Percentiles rank a stretch among this genome's conserved stretches.
phyloP scores from a whole-genome alignment of 2,329 filamentous ascomycete genomes.

The Hymenoscyphus infarciens region DNA sequence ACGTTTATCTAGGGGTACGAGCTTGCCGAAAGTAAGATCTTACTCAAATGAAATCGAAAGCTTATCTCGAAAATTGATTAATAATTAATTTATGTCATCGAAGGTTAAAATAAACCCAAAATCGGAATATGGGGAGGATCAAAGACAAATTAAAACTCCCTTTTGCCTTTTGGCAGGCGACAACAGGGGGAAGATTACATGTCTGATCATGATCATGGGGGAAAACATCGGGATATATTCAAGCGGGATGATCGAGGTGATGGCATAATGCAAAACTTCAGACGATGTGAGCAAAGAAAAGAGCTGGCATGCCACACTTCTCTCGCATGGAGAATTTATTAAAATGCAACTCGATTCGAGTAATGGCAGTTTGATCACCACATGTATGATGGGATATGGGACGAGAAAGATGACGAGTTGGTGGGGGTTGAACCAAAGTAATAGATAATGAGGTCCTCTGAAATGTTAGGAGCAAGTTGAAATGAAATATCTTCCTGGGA shows the following conservation, averaged over 20 bases:
- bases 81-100: background rate
- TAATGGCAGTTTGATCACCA: background rate
- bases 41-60: background rate
- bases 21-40: background rate
- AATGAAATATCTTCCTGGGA: background rate
- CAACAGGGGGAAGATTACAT: background rate
- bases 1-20: too few species aligned
- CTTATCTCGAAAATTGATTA: background rate
- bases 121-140: background rate
- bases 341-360: background rate
- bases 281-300: background rate
- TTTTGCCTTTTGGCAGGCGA: background rate
- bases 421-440: background rate
- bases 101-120: background rate
- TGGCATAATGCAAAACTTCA: conserved; percentile 2
- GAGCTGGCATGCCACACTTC: background rate
- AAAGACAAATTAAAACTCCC: background rate
- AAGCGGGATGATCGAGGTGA: background rate
- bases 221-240: background rate
- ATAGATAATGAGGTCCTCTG: background rate
- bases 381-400: background rate
- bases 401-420: background rate
- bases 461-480: background rate
- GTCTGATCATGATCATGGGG: background rate
- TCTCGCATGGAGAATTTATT: background rate